phyloP scores from a whole-genome alignment of 768 basidiomycete genomes.

The Pleurotus salmoneostramineus region DNA sequence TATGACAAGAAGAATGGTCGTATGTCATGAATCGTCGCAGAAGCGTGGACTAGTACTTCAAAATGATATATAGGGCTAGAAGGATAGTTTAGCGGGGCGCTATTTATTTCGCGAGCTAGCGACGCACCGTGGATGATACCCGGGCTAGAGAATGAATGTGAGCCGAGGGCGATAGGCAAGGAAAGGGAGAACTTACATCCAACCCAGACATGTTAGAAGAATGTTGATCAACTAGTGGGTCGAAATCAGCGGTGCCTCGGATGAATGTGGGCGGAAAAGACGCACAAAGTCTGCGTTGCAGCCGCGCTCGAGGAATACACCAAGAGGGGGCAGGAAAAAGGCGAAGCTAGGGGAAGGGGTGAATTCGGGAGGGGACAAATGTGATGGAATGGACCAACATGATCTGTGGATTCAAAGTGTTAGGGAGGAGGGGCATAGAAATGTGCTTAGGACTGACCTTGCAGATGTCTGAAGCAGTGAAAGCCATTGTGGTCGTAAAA shows the following conservation, averaged over 20 bases:
- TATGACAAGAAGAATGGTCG: constrained; percentile 7
- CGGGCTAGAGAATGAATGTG: constrained; percentile 40
- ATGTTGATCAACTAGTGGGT: constrained; percentile 61
- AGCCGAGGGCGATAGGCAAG: not conserved
- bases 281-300: constrained; percentile 73
- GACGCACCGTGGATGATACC: constrained; percentile 67
- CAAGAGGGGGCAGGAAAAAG: constrained; percentile 76
- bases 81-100: not conserved
- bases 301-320: constrained; percentile 86
- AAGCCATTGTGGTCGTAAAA: constrained; percentile 44
- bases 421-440: no score
- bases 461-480: constrained; percentile 73
- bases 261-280: constrained; percentile 14
- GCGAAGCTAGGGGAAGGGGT: constrained; percentile 49
- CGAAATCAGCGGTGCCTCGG: not conserved
- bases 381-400: constrained; percentile 16
- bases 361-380: constrained; percentile 10
- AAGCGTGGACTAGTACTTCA: constrained; percentile 53
- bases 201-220: constrained; percentile 72
- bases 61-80: constrained; percentile 75
- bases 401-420: constrained; percentile 28
- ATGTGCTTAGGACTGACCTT: constrained; percentile 61
- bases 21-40: constrained; percentile 12
- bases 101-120: no score
- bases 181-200: constrained; percentile 49